Evolutionary conservation across 1,284 basidiomycete genomes (phyloP), one percentile per base, ranked within the genome.

Genomic region (Apiotrichum domesticum): DNA sequence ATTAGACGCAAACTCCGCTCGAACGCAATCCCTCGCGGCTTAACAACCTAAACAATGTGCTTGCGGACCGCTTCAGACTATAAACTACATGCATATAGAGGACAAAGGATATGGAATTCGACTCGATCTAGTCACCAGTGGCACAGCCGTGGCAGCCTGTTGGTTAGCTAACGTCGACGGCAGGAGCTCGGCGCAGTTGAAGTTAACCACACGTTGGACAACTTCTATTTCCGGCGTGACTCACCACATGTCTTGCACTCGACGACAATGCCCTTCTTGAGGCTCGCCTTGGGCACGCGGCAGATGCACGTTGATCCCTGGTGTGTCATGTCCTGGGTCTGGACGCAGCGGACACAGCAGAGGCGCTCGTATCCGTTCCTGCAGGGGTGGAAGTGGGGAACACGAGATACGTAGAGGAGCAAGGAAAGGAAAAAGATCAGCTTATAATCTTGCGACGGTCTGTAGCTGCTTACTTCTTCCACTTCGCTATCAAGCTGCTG

Each of bases 221-320:
- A 21, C 21, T 15, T 42, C 8, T 6, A 42, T 13, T 39, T 13
- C 37, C 7, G 37, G 13, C 37, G 13, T 39, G 37, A 43, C 90
- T 64, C 70, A 94, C 93, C 94, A 76, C 94, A 98, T 73, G 96
- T 92, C 50, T 90, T 88, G 77, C 94, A 98, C 77, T 98, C 91
- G 0, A 98, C 95, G n/a, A 98, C 81, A 3, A 90, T 92, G 5
- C 93, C 95, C 54, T 84, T 81, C 58, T 92, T 88, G 33, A 99
- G 82, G 68, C 92, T 87, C 3, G 90, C 87, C 75, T 97, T 98
- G 3, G 96, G 96, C 49, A 98, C 94, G 64, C 96, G 84, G 74
- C 96, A 99, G 58, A 98, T 88, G 75, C 96, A 99, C 35, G 96
- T 96, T n/a, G 93, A 96, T 6, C 96, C 96, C 80, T 95, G 88